Percentiles rank a stretch among this genome's conserved stretches.
Conservation (phyloP, 371 early-diverging fungal genomes). For the Mucor mucedo region DNA sequence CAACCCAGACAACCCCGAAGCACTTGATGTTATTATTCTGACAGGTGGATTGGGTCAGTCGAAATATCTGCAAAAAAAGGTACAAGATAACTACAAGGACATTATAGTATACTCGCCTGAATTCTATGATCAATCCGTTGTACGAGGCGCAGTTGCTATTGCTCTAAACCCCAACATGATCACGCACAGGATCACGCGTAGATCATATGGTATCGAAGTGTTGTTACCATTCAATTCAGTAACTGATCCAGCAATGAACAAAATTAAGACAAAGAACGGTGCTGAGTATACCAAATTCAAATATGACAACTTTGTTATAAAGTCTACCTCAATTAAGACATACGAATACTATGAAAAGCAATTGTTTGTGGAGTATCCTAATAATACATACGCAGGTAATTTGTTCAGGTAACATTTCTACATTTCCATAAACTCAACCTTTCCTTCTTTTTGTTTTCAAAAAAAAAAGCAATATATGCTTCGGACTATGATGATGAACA, state of each 20-base stretch:
- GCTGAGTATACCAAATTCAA: constrained; percentile 5
- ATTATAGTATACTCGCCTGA: neutral
- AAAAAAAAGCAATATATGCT: neutral
- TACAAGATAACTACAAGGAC: neutral
- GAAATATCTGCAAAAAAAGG: constrained; percentile 10
- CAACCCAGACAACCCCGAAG: neutral
- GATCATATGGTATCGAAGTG: constrained; percentile 19
- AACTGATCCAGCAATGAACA: neutral
- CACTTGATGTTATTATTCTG: constrained; percentile 19
- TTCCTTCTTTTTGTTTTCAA: neutral
- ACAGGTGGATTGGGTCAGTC: constrained; percentile 26
- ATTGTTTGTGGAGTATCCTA: constrained; percentile 13
- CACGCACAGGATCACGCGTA: constrained; percentile 11
- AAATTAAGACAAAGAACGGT: too few relatives aligned
- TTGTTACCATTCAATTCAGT: constrained; percentile 2
- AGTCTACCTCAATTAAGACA: neutral
- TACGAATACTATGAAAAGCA: constrained; percentile 13
- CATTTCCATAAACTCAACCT: neutral
- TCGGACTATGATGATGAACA: neutral
- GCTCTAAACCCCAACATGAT: constrained; percentile 20
- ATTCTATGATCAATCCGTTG: constrained; percentile 18
- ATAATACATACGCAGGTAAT: constrained; percentile 17
- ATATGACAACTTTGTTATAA: neutral
- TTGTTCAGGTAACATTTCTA: neutral
- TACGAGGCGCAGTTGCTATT: constrained; percentile 19